Conservation (phyloP, 202 grass and related monocot genomes). For the Dendrocalamus latiflorus region DNA sequence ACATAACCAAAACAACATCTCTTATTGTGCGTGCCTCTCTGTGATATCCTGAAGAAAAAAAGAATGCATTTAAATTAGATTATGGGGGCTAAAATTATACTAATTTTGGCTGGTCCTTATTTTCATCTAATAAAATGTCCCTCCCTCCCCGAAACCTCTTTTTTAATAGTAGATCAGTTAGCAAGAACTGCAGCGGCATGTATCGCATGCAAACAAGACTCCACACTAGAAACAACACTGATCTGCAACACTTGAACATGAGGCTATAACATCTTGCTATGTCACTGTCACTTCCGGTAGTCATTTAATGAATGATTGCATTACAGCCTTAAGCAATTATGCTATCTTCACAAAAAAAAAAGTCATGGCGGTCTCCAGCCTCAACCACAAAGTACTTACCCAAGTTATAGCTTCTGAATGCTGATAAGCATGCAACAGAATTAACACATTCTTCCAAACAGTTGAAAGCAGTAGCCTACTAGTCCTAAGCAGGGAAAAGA, state of each 20-base stretch:
- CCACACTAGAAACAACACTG: neutral
- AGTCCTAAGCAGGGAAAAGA: neutral
- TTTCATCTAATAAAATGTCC: neutral
- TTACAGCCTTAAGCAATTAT: constrained; percentile 16
- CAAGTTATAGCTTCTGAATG: neutral
- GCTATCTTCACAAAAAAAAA: neutral
- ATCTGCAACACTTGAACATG: neutral
- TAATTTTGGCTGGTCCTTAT: neutral
- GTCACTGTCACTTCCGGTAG: neutral
- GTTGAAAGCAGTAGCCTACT: constrained; percentile 16
- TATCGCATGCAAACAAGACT: constrained; percentile 15
- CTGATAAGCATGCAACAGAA: constrained; percentile 8
- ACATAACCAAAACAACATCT: neutral
- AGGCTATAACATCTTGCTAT: neutral
- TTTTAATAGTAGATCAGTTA: neutral
- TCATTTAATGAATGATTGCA: constrained; percentile 3
- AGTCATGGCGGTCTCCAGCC: neutral
- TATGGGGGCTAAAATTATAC: neutral
- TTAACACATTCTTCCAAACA: neutral
- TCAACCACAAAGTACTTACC: constrained; percentile 19
- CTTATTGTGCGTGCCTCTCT: neutral
- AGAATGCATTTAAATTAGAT: neutral
- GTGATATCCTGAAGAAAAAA: neutral
- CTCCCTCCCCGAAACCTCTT: neutral
- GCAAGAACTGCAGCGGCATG: neutral